Evolutionary conservation across 2,329 filamentous ascomycete genomes (phyloP).

Genomic region (Tolypocladium ophioglossoides): DNA sequence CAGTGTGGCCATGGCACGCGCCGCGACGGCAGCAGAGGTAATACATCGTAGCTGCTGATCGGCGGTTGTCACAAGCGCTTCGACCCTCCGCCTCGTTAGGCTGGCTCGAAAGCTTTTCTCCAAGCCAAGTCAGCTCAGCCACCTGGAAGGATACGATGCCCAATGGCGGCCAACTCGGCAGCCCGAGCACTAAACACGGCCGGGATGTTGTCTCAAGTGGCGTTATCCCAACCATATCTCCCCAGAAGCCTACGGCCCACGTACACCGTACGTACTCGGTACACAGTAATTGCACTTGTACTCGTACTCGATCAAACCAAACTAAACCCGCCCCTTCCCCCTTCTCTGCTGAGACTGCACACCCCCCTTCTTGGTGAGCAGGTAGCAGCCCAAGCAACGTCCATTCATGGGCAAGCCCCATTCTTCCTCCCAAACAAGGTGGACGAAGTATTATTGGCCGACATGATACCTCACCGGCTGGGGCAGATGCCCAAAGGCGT

Average conservation of each 20-base stretch:
- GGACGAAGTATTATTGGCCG: not conserved
- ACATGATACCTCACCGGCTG: not conserved
- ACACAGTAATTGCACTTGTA: no score
- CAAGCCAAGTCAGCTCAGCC: not conserved
- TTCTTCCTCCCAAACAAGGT: not conserved
- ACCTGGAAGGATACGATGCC: not conserved
- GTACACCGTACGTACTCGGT: not conserved
- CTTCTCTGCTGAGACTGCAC: not conserved
- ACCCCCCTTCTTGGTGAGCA: not conserved
- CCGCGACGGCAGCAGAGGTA: not conserved
- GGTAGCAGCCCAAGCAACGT: not conserved
- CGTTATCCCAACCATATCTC: not conserved
- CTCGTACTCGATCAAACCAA: not conserved
- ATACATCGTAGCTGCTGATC: not conserved
- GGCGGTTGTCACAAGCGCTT: not conserved
- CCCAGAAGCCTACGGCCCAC: not conserved
- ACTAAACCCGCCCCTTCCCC: not conserved
- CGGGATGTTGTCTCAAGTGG: not conserved
- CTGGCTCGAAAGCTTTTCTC: not conserved
- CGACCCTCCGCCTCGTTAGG: not conserved
- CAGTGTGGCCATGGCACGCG: not conserved
- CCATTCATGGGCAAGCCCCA: not conserved
- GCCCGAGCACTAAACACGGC: not conserved
- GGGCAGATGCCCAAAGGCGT: not conserved
- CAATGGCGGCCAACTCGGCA: slow-evolving; percentile 1